These are phyloP conservation scores for Serendipita sp. DNA, from an alignment of 768 basidiomycete species.

Conservation along the genomic window DNA sequence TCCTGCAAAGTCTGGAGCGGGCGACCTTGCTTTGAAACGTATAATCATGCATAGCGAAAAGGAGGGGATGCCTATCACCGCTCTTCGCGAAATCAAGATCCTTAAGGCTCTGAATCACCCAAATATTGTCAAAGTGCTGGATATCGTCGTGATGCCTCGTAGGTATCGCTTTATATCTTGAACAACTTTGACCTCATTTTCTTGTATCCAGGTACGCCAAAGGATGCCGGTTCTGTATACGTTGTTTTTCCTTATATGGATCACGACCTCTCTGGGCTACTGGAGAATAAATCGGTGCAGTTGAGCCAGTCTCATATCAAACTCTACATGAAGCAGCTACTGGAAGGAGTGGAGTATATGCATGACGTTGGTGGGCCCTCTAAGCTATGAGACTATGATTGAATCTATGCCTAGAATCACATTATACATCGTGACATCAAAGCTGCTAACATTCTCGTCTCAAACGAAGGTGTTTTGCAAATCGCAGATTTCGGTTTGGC, in stretches of 20 bases:
- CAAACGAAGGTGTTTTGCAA: slow-evolving; percentile 63
- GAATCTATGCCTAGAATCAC: slow-evolving; percentile 46
- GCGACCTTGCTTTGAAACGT: slow-evolving; percentile 73
- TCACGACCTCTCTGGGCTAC: slow-evolving; percentile 86
- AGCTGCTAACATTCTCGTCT: slow-evolving; percentile 89
- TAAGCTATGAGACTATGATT: slow-evolving; percentile 8
- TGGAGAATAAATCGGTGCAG: slow-evolving; percentile 82
- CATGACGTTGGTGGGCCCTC: slow-evolving; percentile 48
- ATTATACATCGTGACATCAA: slow-evolving; percentile 99
- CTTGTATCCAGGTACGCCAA: slow-evolving; percentile 37
- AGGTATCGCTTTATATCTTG: background rate
- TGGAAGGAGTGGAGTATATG: slow-evolving; percentile 95
- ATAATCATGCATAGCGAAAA: slow-evolving; percentile 94
- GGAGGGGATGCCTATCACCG: slow-evolving; percentile 94
- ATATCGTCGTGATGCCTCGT: slow-evolving; percentile 56
- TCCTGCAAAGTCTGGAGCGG: slow-evolving; percentile 17
- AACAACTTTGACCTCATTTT: background rate
- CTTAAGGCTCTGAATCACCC: slow-evolving; percentile 77
- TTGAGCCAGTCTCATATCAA: slow-evolving; percentile 78
- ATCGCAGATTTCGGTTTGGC: slow-evolving; percentile 97
- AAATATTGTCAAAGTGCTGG: slow-evolving; percentile 71
- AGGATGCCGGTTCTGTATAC: slow-evolving; percentile 67
- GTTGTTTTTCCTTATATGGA: slow-evolving; percentile 99
- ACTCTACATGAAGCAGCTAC: slow-evolving; percentile 85
- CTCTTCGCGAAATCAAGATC: slow-evolving; percentile 91